Evolutionary conservation across 106 monocot genomes (phyloP).

Genomic region (Hemerocallis citrina): DNA sequence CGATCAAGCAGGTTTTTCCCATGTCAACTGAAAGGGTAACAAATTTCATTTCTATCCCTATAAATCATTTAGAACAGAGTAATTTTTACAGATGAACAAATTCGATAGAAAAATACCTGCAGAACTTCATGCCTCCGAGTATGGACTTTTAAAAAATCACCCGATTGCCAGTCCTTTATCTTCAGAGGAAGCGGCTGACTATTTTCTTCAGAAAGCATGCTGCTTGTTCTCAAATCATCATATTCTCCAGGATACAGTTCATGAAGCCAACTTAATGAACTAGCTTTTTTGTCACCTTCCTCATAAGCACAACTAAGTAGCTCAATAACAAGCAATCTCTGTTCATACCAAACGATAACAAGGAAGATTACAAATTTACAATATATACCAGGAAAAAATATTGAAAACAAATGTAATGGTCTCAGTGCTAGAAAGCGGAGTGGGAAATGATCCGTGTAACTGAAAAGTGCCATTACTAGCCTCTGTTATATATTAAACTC

Average conservation of each 20-base stretch:
- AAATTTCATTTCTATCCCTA: too few relatives aligned
- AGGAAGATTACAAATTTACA: neutral
- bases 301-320: slow-evolving; percentile 28
- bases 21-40: too few relatives aligned
- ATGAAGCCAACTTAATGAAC: slow-evolving; percentile 29
- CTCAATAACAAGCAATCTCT: slow-evolving; percentile 65
- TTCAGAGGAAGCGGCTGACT: slow-evolving; percentile 18
- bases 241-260: slow-evolving; percentile 78
- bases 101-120: slow-evolving; percentile 27
- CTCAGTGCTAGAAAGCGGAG: too few relatives aligned
- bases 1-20: too few relatives aligned
- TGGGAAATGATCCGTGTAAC: too few relatives aligned
- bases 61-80: neutral
- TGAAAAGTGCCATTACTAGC: too few relatives aligned
- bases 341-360: slow-evolving; percentile 8
- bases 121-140: slow-evolving; percentile 24
- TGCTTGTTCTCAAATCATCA: slow-evolving; percentile 29
- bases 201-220: slow-evolving; percentile 27
- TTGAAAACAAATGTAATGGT: too few relatives aligned
- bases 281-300: slow-evolving; percentile 12
- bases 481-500: too few relatives aligned
- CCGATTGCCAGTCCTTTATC: slow-evolving; percentile 22
- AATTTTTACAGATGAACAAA: neutral
- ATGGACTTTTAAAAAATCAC: slow-evolving; percentile 4
- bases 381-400: neutral